Conservation (phyloP, 768 basidiomycete genomes). For the Tephrocybe sp. region DNA sequence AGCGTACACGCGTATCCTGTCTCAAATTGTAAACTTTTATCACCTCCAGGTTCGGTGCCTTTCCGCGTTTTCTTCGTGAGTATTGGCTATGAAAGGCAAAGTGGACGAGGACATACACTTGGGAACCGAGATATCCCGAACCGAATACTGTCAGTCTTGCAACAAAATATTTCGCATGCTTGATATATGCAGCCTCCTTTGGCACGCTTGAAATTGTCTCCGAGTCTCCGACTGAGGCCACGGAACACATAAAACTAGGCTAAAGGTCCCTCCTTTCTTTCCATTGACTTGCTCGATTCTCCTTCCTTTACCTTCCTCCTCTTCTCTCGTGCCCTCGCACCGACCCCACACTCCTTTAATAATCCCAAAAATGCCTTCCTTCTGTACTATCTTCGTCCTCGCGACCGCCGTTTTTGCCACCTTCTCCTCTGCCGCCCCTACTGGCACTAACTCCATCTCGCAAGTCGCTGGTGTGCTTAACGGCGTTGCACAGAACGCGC, state of each 20-base stretch:
- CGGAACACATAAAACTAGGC: not conserved
- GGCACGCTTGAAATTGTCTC: no score
- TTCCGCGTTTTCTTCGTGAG: no score
- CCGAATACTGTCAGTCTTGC: no score
- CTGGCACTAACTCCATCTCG: not conserved
- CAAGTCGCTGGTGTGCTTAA: not conserved
- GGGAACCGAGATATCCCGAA: no score
- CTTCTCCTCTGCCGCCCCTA: constrained; percentile 15
- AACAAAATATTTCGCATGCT: no score
- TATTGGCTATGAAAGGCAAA: no score
- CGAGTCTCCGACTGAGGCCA: no score
- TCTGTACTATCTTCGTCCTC: constrained; percentile 12
- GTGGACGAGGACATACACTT: no score
- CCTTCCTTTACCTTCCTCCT: constrained; percentile 1
- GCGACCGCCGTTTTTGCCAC: constrained; percentile 14
- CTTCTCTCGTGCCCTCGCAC: not conserved
- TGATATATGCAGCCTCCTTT: no score
- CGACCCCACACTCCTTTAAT: constrained; percentile 6
- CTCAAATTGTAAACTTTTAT: no score
- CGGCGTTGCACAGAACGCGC: not conserved
- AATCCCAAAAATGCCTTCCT: constrained; percentile 14
- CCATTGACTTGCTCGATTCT: not conserved
- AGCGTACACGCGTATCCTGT: no score
- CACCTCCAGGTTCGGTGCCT: no score
- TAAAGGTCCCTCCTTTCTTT: not conserved